phyloP scores from a whole-genome alignment of 129 eudicot species.

The Lactuca sativa region DNA sequence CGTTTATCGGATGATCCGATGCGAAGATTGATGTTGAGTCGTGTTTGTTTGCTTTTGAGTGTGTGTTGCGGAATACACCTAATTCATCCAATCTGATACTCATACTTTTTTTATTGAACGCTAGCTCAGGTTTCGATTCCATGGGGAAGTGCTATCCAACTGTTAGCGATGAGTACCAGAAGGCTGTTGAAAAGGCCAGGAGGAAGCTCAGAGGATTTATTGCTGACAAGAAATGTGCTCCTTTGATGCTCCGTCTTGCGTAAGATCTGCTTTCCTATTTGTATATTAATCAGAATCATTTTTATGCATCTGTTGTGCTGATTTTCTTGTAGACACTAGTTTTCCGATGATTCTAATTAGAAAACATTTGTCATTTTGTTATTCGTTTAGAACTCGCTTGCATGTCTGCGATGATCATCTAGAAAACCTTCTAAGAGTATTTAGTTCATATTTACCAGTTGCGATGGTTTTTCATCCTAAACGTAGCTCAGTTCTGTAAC shows the following conservation, averaged over 20 bases:
- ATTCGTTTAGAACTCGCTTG: background rate
- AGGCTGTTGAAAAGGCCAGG: slow-evolving; percentile 69
- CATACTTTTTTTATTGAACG: background rate
- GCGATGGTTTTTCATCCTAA: background rate
- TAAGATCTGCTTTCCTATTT: slow-evolving; percentile 30
- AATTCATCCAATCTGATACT: background rate
- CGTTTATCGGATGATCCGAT: background rate
- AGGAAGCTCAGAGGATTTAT: slow-evolving; percentile 78
- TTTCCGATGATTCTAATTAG: background rate
- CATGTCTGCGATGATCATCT: background rate
- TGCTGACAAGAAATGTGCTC: slow-evolving; percentile 75
- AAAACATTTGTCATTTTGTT: background rate
- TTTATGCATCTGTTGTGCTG: background rate
- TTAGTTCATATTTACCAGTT: background rate
- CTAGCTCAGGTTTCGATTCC: background rate
- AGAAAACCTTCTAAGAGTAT: background rate
- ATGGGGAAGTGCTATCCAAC: slow-evolving; percentile 74
- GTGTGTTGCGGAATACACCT: background rate
- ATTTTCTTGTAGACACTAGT: background rate
- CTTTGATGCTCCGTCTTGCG: slow-evolving; percentile 82
- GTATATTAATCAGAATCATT: background rate
- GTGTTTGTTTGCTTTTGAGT: background rate
- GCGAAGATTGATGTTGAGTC: background rate
- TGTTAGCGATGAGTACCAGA: slow-evolving; percentile 60
- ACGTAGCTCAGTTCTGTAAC: no score